Evolutionary conservation across 768 basidiomycete species (phyloP).

Genomic region (Wakefieldia striispora): DNA sequence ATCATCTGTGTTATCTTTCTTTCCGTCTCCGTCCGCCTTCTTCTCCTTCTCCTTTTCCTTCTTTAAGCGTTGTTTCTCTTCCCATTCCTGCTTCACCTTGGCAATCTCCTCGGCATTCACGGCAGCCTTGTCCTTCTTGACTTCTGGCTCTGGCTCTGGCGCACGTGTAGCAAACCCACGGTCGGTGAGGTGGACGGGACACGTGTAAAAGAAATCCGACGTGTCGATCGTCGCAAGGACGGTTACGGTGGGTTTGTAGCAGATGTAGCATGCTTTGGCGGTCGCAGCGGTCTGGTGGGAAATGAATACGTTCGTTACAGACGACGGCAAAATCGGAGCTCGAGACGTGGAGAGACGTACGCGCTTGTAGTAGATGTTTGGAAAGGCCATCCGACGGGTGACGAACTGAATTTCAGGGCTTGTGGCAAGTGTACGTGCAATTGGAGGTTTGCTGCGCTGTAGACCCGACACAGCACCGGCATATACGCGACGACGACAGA

Average conservation of each 20-base stretch:
- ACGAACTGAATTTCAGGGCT: too few relatives aligned
- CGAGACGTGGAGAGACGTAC: slow-evolving; percentile 43
- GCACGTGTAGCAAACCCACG: slow-evolving; percentile 65
- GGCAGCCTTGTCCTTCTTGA: slow-evolving; percentile 33
- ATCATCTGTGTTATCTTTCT: slow-evolving; percentile 9
- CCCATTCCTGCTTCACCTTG: slow-evolving; percentile 78
- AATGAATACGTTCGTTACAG: neutral
- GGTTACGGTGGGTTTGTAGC: slow-evolving; percentile 75
- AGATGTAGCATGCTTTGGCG: slow-evolving; percentile 72
- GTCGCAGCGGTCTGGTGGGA: slow-evolving; percentile 68
- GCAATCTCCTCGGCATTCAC: slow-evolving; percentile 69
- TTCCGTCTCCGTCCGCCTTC: slow-evolving; percentile 35
- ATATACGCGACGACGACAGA: too few relatives aligned
- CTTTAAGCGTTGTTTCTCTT: slow-evolving; percentile 65
- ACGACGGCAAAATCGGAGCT: too few relatives aligned
- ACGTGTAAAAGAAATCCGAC: slow-evolving; percentile 84
- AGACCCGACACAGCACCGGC: too few relatives aligned
- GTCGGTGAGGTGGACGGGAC: slow-evolving; percentile 78
- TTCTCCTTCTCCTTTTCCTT: slow-evolving; percentile 43
- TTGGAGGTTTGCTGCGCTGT: too few relatives aligned
- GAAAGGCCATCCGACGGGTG: slow-evolving; percentile 57
- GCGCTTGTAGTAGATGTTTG: slow-evolving; percentile 87
- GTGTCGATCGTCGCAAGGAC: slow-evolving; percentile 85
- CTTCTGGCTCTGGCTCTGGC: slow-evolving; percentile 39
- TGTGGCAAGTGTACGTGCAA: too few relatives aligned